A percentile compares a stretch with the other conserved stretches of the same genome.
Conservation (phyloP, 495 filamentous ascomycete genomes). For the Podospora conica region DNA sequence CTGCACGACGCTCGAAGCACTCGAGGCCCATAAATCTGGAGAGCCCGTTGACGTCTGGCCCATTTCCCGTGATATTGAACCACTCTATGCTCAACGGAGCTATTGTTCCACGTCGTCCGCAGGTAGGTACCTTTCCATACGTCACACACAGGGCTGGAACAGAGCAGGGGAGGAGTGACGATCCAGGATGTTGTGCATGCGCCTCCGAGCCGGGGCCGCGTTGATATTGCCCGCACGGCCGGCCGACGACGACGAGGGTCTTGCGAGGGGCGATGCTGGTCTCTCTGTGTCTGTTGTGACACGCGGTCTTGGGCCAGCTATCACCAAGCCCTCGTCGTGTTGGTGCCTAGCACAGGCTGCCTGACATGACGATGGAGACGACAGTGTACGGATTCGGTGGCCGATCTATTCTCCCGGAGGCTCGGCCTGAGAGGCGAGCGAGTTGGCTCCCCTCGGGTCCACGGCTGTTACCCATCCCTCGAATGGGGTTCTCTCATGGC, state of each 20-base stretch:
- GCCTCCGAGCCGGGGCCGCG: neutral
- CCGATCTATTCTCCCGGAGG: neutral
- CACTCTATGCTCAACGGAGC: neutral
- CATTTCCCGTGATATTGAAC: neutral
- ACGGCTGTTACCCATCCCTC: neutral
- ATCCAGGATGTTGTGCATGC: slow-evolving; percentile 4
- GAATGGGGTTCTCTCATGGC: neutral
- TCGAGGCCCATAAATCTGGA: neutral
- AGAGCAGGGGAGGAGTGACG: neutral
- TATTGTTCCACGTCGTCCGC: neutral
- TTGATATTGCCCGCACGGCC: neutral
- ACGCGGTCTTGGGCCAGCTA: neutral
- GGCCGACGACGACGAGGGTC: neutral
- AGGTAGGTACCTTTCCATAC: neutral
- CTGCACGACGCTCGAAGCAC: neutral
- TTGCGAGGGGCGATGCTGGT: neutral
- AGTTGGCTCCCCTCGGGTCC: neutral
- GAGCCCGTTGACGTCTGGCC: neutral
- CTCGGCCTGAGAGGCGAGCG: neutral
- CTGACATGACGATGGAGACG: neutral
- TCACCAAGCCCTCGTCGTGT: neutral
- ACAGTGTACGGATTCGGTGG: neutral
- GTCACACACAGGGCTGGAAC: neutral
- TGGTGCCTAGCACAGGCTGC: neutral
- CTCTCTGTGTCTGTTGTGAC: neutral